Conservation (phyloP, 225 moss, liverwort and hornwort genomes). For the Pseudisothecium myosuroides region DNA sequence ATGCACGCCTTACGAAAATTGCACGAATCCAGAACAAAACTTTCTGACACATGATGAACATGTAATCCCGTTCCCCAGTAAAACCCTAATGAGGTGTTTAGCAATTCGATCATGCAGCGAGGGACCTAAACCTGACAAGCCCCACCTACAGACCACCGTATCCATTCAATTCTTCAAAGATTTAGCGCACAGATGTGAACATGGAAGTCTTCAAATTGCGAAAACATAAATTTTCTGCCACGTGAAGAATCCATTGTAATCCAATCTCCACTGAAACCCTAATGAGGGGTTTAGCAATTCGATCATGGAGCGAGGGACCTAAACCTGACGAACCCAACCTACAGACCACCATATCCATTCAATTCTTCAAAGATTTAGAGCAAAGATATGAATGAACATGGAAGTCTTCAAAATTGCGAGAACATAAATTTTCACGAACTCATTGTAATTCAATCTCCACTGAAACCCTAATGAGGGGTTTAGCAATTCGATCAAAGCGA, state of each 20-base stretch:
- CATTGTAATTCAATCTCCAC: not conserved
- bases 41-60: not conserved
- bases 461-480: not conserved
- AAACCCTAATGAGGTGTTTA: not conserved
- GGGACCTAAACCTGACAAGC: slow-evolving; percentile 55
- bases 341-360: not conserved
- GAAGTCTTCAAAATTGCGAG: not conserved
- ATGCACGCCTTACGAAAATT: not conserved
- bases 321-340: slow-evolving; percentile 75
- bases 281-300: not conserved
- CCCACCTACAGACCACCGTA: slow-evolving; percentile 36
- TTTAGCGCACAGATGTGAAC: not conserved
- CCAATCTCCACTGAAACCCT: not conserved
- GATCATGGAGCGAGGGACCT: not conserved
- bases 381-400: not conserved
- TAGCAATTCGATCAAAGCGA: not conserved
- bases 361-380: not conserved
- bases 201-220: not conserved
- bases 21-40: not conserved
- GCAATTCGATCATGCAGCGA: not conserved
- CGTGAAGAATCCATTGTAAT: not conserved
- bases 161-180: not conserved
- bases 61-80: not conserved
- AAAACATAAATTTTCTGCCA: not conserved
- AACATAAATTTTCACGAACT: not conserved